Base-by-base conservation (phyloP, 306 rosid genomes). In the Lithocarpus polystachyus region DNA sequence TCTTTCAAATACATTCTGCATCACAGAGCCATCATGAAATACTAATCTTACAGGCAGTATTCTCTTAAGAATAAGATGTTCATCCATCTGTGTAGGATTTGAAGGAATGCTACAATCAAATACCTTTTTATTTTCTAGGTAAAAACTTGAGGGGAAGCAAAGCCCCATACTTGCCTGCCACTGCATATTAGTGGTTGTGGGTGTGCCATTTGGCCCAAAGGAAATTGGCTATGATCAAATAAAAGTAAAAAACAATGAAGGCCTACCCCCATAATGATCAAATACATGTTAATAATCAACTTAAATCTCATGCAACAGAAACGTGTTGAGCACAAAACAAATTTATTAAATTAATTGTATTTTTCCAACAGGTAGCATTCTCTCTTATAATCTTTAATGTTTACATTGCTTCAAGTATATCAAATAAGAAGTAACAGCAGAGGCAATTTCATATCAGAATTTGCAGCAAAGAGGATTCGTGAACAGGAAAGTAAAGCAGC, bases 391-490 rank as follows among this genome's bases (percentile, higher is more conserved):
- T 62, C n/a, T 64, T 64, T 29, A 64, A 29, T 15, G 9, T 64
- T 64, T 14, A 64, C 6, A 15, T 31, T 64, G 22, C 33, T 29
- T 35, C 10, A 64, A 29, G 37, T 43, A 24, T 37, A 5, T 54
- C 45, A 33, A 35, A 24, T 31, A 24, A 60, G 14, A 26, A 54
- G 53, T 8, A 54, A 75, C 56, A 75, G 22, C 29, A 75, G 56
- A 22, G 35, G 31, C 18, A 75, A 48, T 51, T 13, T 23, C 72
- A 12, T 55, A 55, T 65, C 54, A 68, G 73, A 52, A 54, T 15
- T 69, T 57, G 75, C 68, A 71, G 43, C 40, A 56, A 28, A 79
- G 29, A 37, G 43, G n/a, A 72, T 69, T 26, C 29, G 62, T 6
- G 48, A 77, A 72, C 26, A 61, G 2, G n/a, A 74, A 64, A 31